phyloP scores from a whole-genome alignment of 2,329 filamentous ascomycete species.

The Exophiala lecanii-corni region DNA sequence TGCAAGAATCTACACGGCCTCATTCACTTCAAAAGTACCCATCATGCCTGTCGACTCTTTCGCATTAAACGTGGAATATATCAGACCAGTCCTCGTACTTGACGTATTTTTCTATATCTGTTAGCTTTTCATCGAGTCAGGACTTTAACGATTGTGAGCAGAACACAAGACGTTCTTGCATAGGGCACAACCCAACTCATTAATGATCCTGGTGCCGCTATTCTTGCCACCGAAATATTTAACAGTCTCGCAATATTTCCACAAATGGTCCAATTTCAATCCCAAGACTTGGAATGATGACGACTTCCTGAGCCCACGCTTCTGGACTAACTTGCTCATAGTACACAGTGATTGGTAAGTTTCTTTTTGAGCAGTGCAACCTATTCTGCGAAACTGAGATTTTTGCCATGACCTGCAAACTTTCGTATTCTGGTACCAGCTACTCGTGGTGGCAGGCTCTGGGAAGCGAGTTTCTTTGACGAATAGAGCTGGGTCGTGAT shows the following conservation, averaged over 20 bases:
- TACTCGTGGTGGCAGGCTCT: background rate
- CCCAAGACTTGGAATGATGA: background rate
- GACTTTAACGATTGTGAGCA: background rate
- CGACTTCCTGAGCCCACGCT: background rate
- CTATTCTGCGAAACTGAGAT: background rate
- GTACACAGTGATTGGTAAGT: background rate
- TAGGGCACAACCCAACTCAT: background rate
- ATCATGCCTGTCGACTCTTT: too few species aligned
- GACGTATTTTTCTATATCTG: background rate
- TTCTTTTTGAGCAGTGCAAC: background rate
- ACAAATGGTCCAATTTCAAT: slow-evolving; percentile 1
- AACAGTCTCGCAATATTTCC: background rate
- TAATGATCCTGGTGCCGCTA: background rate
- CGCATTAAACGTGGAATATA: too few species aligned
- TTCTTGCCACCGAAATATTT: slow-evolving; percentile 1
- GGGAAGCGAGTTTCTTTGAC: background rate
- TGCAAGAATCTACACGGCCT: too few species aligned
- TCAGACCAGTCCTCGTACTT: background rate
- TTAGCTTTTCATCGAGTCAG: background rate
- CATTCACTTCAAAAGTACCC: too few species aligned
- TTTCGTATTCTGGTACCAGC: background rate
- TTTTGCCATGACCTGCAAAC: background rate
- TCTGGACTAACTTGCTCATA: background rate
- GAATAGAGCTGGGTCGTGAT: background rate
- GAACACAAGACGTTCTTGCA: too few species aligned